Percentiles rank a stretch among this genome's conserved stretches.
Conservation (phyloP, 176 grass and related monocot species). For the Phragmites australis region DNA sequence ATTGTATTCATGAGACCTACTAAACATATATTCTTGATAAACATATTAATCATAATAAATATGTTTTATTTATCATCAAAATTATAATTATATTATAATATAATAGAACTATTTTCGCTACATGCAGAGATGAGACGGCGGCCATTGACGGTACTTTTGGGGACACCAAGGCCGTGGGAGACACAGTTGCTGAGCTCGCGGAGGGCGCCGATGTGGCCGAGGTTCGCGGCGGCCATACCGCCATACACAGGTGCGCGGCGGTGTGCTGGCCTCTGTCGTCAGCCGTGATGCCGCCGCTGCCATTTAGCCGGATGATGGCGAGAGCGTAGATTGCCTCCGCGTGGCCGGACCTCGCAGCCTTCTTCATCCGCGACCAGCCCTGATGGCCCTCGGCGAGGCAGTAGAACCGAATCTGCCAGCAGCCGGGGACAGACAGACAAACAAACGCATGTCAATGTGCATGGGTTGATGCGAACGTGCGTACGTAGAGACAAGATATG, state of each 20-base stretch:
- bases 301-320: neutral
- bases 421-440: fast-evolving
- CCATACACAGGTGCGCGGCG: neutral
- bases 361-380: neutral
- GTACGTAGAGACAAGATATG: neutral
- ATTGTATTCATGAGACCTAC: too few species aligned
- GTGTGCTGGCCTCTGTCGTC: neutral
- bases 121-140: neutral
- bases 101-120: too few species aligned
- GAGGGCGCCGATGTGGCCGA: neutral
- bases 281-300: slow-evolving; percentile 3
- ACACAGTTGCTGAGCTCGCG: neutral
- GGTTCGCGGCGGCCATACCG: neutral
- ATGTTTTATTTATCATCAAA: too few species aligned
- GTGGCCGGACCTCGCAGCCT: neutral
- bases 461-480: neutral
- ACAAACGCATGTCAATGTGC: too few species aligned
- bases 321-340: neutral
- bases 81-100: too few species aligned
- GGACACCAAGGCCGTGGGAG: neutral
- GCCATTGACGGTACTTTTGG: neutral
- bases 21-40: too few species aligned
- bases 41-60: too few species aligned
- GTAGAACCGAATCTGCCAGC: neutral
- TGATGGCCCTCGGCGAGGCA: neutral